phyloP scores from a whole-genome alignment of 148 eudicot genomes.

The Beta vulgaris region DNA sequence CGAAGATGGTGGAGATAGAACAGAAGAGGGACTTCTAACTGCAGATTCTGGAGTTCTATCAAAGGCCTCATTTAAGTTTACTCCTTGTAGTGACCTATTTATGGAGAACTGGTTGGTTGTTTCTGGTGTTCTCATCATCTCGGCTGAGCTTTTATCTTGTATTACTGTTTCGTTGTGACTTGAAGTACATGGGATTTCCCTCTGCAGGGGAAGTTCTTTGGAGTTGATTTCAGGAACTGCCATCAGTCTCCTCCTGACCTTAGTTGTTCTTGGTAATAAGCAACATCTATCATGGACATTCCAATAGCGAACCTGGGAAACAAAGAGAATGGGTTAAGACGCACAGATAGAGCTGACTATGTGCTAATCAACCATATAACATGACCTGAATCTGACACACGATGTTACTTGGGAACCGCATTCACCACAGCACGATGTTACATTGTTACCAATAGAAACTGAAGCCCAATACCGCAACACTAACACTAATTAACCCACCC shows the following conservation, averaged over 20 bases:
- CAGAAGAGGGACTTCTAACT: conserved; percentile 78
- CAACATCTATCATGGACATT: conserved; percentile 52
- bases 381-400: no score
- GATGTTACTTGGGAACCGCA: no score
- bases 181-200: conserved; percentile 31
- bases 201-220: conserved; percentile 41
- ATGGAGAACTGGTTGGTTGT: conserved; percentile 40
- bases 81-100: conserved; percentile 27
- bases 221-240: conserved; percentile 40
- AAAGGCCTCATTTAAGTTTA: conserved; percentile 35
- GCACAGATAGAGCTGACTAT: no score
- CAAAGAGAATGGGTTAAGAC: no score
- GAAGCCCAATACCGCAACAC: no score
- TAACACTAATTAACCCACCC: no score
- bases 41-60: conserved; percentile 66
- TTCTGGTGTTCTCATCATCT: conserved; percentile 39
- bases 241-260: conserved; percentile 51
- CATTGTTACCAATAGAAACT: no score
- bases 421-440: no score
- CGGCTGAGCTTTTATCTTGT: conserved; percentile 23
- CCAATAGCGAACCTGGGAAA: conserved; percentile 77
- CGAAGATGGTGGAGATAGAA: conserved; percentile 74
- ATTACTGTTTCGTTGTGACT: conserved; percentile 17
- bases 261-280: conserved; percentile 54
- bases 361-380: no score